These are phyloP conservation scores for Sambucus nigra DNA, from an alignment of 129 eudicot genomes.

Conservation along the genomic window DNA sequence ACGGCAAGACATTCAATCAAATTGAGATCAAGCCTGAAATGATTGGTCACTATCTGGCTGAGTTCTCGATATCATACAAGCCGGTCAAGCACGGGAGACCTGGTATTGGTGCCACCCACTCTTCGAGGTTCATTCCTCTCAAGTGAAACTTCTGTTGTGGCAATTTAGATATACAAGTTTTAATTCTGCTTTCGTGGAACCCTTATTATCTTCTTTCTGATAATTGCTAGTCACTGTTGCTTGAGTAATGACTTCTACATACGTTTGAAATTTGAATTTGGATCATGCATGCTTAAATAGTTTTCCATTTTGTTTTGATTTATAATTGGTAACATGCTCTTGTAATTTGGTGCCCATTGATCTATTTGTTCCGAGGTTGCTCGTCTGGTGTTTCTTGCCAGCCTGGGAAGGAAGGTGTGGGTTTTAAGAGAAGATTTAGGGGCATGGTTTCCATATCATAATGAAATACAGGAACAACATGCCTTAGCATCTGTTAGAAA, in stretches of 20 bases:
- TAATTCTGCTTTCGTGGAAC: conserved; percentile 10
- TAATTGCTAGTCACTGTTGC: not conserved
- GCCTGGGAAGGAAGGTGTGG: no score
- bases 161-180: not conserved
- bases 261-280: not conserved
- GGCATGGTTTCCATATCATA: no score
- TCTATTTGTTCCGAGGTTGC: no score
- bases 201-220: not conserved
- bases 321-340: no score
- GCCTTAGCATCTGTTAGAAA: no score
- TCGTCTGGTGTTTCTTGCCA: no score
- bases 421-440: no score
- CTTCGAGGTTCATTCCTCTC: conserved; percentile 93
- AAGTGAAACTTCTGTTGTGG: conserved; percentile 32
- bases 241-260: not conserved
- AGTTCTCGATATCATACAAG: conserved; percentile 88
- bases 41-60: conserved; percentile 93
- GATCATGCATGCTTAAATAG: conserved; percentile 3
- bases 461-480: no score
- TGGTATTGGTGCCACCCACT: conserved; percentile 99
- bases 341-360: no score
- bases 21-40: conserved; percentile 94
- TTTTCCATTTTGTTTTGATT: conserved; percentile 8
- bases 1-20: conserved; percentile 90
- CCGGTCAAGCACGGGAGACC: conserved; percentile 99